phyloP scores from a whole-genome alignment of 176 grass and related monocot genomes.

The Cenchrus fungigraminus region DNA sequence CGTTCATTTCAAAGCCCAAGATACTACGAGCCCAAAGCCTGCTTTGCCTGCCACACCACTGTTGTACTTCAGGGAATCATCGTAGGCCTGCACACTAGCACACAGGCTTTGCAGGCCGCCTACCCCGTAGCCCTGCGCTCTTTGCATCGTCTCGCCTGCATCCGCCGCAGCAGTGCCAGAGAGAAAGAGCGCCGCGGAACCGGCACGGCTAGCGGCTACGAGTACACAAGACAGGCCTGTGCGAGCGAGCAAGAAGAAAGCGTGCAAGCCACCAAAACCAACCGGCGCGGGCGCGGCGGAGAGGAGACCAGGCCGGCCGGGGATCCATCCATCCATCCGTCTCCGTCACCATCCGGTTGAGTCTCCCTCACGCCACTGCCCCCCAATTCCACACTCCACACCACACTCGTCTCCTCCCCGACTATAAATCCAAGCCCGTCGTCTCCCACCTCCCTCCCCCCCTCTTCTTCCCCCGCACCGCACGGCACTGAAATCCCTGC shows the following conservation, averaged over 20 bases:
- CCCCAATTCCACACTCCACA: slow-evolving; percentile 12
- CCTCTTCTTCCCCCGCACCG: neutral
- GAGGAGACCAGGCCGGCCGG: no score
- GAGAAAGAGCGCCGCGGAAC: neutral
- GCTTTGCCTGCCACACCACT: no score
- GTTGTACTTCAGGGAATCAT: no score
- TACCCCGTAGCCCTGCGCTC: neutral
- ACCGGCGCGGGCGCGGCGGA: neutral
- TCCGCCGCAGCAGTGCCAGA: neutral
- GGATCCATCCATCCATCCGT: neutral
- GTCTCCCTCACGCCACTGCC: slow-evolving; percentile 66
- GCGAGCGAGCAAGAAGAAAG: neutral
- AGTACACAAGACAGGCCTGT: neutral
- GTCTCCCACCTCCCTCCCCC: slow-evolving; percentile 6
- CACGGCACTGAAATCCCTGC: neutral
- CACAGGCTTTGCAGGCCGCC: neutral
- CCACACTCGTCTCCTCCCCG: neutral
- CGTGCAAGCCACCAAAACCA: slow-evolving; percentile 12
- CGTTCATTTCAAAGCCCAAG: no score
- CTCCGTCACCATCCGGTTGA: slow-evolving; percentile 25
- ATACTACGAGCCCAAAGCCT: no score
- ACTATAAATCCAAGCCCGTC: slow-evolving; percentile 43
- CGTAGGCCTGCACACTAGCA: neutral
- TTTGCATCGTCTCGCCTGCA: neutral
- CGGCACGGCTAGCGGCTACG: neutral